These are phyloP conservation scores for Penicillium canescens DNA, from an alignment of 495 filamentous ascomycete genomes.

Conservation along the genomic window DNA sequence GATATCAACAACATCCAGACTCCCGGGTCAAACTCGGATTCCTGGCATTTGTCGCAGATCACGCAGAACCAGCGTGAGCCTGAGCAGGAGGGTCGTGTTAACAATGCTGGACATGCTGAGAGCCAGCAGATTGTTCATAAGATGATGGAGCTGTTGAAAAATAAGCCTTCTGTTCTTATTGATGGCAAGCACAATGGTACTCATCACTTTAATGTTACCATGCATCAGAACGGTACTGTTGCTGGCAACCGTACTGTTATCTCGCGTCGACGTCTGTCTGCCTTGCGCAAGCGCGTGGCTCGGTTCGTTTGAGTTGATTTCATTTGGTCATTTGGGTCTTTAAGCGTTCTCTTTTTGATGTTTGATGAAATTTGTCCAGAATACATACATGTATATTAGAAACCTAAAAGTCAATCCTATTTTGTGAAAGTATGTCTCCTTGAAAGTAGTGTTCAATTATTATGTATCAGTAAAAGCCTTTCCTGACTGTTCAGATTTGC, in stretches of 20 bases:
- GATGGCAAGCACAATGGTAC: slow-evolving; percentile 19
- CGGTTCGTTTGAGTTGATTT: slow-evolving; percentile 1
- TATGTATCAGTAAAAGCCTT: too few species aligned
- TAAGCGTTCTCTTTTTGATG: background rate
- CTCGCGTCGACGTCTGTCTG: slow-evolving; percentile 21
- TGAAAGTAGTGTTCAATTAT: too few species aligned
- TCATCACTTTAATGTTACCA: slow-evolving; percentile 8
- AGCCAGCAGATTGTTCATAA: slow-evolving; percentile 20
- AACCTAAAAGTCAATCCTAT: too few species aligned
- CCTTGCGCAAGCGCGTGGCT: slow-evolving; percentile 20
- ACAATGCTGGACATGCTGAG: slow-evolving; percentile 24
- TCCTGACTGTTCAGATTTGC: too few species aligned
- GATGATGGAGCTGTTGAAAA: slow-evolving; percentile 22
- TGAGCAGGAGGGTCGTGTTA: slow-evolving; percentile 20
- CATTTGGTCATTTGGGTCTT: background rate
- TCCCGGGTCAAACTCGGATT: slow-evolving; percentile 24
- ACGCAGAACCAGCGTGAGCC: slow-evolving; percentile 16
- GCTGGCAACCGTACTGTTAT: slow-evolving; percentile 16
- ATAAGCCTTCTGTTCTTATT: slow-evolving; percentile 14
- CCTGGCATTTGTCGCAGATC: slow-evolving; percentile 19
- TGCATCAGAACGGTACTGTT: slow-evolving; percentile 20
- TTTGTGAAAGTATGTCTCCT: too few species aligned
- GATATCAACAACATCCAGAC: slow-evolving; percentile 18
- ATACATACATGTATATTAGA: too few species aligned
- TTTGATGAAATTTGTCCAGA: background rate